Evolutionary conservation across 345 rosid species (phyloP), one percentile per base, ranked within the genome.

Genomic region (Hevea brasiliensis): DNA sequence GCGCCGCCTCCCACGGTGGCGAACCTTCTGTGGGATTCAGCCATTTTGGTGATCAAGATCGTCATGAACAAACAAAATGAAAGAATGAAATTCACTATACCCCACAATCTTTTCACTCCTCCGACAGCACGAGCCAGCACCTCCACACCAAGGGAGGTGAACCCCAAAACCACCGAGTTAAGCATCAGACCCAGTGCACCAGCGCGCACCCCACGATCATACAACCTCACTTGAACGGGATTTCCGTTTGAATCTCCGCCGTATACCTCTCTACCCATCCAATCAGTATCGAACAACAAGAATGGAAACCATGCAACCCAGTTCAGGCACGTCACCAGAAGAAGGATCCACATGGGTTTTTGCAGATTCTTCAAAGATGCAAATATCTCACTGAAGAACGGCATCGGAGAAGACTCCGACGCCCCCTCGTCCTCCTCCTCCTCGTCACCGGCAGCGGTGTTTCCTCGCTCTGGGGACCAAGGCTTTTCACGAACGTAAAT

Each of bases 231-330:
- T 61, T 73, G 64, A 4, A 24, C 71, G 4, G 68, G 69, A 0
- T 29, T 29, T 3, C 89, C 90, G 10, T 68, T 71, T 0, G 92
- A 77, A 72, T 75, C 61, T 1, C 98, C 98, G 1, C 98, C 98
- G 87, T 86, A 94, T 61, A 94, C 93, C 71, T 94, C 94, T 29
- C 91, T 79, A 23, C 97, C 98, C 92, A 90, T 86, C 98, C 97
- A 94, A 23, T 94, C 97, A 8, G 98, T 94, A 77, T 91, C 91
- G 77, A 82, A 92, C 60, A 92, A 76, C 55, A 92, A 72, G 82
- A 94, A 94, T 8, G 97, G 98, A 70, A 92, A 92, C 97, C 97
- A 92, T 0, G 90, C 98, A 27, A 88, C 57, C 98, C 98, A 94
- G 80, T 94, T 94, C 1, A 94, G 81, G 35, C 88, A 83, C 20